Percentiles rank a stretch among this genome's conserved stretches.
phyloP scores from a whole-genome alignment of 352 stramenopile species.

The Globisporangium spiculum region DNA sequence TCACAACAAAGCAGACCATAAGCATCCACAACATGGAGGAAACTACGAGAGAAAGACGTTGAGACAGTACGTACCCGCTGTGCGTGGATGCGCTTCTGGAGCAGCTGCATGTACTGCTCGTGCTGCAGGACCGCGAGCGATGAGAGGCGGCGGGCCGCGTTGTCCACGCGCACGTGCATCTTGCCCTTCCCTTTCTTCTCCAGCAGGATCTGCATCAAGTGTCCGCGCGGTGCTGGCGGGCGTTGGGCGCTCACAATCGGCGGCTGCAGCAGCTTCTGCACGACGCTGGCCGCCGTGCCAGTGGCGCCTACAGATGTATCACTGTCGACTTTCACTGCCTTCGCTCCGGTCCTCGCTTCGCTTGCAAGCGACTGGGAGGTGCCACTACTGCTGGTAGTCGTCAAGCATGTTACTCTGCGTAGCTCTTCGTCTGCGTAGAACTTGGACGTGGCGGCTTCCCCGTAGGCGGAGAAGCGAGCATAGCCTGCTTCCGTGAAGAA shows the following conservation, averaged over 20 bases:
- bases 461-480: constrained; percentile 29
- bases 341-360: not conserved
- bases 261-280: not conserved
- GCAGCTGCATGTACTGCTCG: constrained; percentile 42
- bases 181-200: constrained; percentile 25
- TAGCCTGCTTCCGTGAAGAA: constrained; percentile 48
- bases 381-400: constrained; percentile 1
- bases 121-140: constrained; percentile 47
- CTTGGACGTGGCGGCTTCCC: constrained; percentile 20
- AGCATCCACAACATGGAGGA: not conserved
- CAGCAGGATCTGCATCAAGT: constrained; percentile 34
- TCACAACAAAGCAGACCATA: not conserved
- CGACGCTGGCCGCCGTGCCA: not conserved
- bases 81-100: constrained; percentile 39
- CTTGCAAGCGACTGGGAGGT: not conserved
- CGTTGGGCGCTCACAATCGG: not conserved
- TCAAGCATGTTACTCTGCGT: constrained; percentile 21
- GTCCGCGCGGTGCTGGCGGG: constrained; percentile 12
- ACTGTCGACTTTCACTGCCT: not conserved
- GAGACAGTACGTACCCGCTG: constrained; percentile 36
- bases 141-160: constrained; percentile 44
- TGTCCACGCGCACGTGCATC: constrained; percentile 21
- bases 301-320: not conserved
- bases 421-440: constrained; percentile 32
- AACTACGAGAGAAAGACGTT: not conserved